Evolutionary conservation across 768 basidiomycete genomes (phyloP).

Genomic region (Mycena belliarum): DNA sequence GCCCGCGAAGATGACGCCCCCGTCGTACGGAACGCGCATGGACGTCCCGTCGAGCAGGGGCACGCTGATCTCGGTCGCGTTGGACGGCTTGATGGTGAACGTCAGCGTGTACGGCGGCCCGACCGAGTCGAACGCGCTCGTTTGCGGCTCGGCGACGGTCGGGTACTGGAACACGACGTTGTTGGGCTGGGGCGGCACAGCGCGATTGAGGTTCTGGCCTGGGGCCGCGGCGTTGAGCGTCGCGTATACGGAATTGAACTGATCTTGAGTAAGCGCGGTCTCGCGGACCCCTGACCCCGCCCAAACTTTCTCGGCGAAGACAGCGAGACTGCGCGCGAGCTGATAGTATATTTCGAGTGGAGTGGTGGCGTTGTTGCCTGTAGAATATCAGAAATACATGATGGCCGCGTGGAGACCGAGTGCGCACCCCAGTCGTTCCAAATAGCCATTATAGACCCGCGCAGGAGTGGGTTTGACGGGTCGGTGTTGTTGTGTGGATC

Average conservation of each 20-base stretch:
- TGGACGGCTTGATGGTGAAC: constrained; percentile 37
- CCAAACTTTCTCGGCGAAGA: constrained; percentile 46
- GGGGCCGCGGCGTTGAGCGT: constrained; percentile 40
- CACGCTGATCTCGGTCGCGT: background rate
- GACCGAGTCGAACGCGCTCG: constrained; percentile 36
- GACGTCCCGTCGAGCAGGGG: constrained; percentile 3
- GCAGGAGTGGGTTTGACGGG: constrained; percentile 28
- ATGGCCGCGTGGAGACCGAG: background rate
- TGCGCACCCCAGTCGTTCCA: constrained; percentile 43
- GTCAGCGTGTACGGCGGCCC: constrained; percentile 45
- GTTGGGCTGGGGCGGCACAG: constrained; percentile 29
- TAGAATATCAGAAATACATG: background rate
- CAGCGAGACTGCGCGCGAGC: constrained; percentile 39
- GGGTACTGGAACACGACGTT: constrained; percentile 33
- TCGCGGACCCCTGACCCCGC: constrained; percentile 38
- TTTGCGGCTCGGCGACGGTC: constrained; percentile 22
- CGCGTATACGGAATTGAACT: constrained; percentile 39
- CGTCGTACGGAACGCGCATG: constrained; percentile 14
- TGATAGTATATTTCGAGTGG: constrained; percentile 46
- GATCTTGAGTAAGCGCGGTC: constrained; percentile 32
- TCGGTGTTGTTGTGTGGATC: constrained; percentile 35
- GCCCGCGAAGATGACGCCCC: constrained; percentile 35
- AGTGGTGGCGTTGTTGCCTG: constrained; percentile 43
- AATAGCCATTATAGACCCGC: constrained; percentile 38
- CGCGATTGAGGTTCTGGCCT: constrained; percentile 45